phyloP scores from a whole-genome alignment of 257 asterid genomes.

The Petunia axillaris region DNA sequence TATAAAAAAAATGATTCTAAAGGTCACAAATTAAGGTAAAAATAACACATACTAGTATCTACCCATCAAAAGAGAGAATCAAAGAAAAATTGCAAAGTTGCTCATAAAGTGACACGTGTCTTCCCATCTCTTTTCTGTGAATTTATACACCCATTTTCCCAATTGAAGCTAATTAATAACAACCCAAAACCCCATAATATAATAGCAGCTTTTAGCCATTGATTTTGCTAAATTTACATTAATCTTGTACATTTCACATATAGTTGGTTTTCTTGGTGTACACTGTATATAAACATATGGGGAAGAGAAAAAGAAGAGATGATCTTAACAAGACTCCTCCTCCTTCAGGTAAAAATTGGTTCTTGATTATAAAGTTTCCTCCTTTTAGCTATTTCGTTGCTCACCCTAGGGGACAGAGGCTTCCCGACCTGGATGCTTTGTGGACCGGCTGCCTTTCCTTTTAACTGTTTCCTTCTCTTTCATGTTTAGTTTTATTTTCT shows the following conservation, averaged over 20 bases:
- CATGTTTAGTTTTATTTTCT: neutral
- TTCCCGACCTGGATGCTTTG: no score
- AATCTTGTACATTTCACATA: constrained; percentile 7
- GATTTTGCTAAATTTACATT: neutral
- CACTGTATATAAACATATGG: constrained; percentile 30
- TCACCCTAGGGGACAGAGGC: no score
- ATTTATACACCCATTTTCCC: neutral
- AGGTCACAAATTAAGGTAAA: no score
- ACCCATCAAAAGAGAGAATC: no score
- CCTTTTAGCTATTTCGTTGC: neutral
- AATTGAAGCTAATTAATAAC: neutral
- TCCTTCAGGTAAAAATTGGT: constrained; percentile 29
- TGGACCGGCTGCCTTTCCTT: no score
- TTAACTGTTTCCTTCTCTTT: neutral
- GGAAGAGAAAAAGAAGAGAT: constrained; percentile 47
- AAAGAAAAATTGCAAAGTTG: no score
- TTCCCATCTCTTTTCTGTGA: no score
- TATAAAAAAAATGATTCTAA: no score
- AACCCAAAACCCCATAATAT: neutral
- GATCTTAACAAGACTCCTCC: constrained; percentile 33
- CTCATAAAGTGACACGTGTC: no score
- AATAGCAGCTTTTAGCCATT: neutral
- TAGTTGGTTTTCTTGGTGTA: neutral
- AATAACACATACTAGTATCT: no score
- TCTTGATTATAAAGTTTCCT: neutral